Evolutionary conservation across 306 rosid genomes (phyloP).

Genomic region (Mimosa bimucronata): DNA sequence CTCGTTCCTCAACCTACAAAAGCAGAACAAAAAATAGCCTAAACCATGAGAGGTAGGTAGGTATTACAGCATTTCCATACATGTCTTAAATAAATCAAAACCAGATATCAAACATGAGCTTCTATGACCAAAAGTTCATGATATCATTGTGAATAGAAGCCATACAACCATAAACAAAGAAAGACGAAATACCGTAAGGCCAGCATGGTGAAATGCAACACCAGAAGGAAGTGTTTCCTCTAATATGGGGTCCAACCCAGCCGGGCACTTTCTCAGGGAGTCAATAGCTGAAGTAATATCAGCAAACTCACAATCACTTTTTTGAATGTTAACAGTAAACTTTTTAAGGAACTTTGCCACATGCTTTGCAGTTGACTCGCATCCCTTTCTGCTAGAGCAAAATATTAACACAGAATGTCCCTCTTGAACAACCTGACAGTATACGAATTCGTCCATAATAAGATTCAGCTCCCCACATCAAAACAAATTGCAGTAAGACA

Average conservation of each 20-base stretch:
- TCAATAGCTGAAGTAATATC: slow-evolving; percentile 75
- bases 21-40: slow-evolving; percentile 26
- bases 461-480: slow-evolving; percentile 32
- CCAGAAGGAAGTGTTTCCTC: slow-evolving; percentile 90
- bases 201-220: slow-evolving; percentile 98
- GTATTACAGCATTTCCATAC: slow-evolving; percentile 30
- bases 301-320: slow-evolving; percentile 60
- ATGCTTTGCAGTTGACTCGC: slow-evolving; percentile 96
- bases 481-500: slow-evolving; percentile 33
- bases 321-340: slow-evolving; percentile 49
- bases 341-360: slow-evolving; percentile 77
- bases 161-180: slow-evolving; percentile 26
- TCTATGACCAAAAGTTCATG: slow-evolving; percentile 5
- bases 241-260: slow-evolving; percentile 87
- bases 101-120: slow-evolving; percentile 29
- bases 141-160: slow-evolving; percentile 22
- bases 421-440: slow-evolving; percentile 88
- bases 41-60: slow-evolving; percentile 21
- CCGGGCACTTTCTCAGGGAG: slow-evolving; percentile 78
- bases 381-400: slow-evolving; percentile 96
- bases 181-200: slow-evolving; percentile 77
- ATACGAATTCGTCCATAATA: slow-evolving; percentile 23
- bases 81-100: not conserved
- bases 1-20: slow-evolving; percentile 93
- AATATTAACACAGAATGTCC: slow-evolving; percentile 93